These are phyloP conservation scores for Dendrobium huoshanense DNA, from an alignment of 106 monocot species.

Conservation along the genomic window DNA sequence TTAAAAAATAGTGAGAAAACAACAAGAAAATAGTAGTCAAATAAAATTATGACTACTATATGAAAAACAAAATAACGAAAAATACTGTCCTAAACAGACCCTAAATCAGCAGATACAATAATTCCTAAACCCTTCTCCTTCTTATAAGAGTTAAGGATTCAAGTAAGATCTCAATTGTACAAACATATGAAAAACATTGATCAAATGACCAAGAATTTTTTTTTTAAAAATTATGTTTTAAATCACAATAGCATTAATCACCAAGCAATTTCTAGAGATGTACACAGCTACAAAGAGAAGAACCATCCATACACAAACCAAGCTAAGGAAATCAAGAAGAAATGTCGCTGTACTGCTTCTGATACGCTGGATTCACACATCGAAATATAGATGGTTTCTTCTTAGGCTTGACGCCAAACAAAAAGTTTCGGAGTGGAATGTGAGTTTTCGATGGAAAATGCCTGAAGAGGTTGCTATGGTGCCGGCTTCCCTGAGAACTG, in stretches of 20 bases:
- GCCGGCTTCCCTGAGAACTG: slow-evolving; percentile 12
- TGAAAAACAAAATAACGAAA: too few species aligned
- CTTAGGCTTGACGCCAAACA: slow-evolving; percentile 64
- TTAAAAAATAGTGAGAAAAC: too few species aligned
- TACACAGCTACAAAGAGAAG: slow-evolving; percentile 1
- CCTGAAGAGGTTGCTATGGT: slow-evolving; percentile 20
- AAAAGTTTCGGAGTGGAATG: slow-evolving; percentile 58
- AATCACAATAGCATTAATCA: neutral
- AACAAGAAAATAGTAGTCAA: too few species aligned
- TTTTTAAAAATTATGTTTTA: too few species aligned
- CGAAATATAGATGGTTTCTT: slow-evolving; percentile 73
- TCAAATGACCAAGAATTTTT: too few species aligned
- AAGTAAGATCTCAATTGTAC: too few species aligned
- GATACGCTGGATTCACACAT: slow-evolving; percentile 54
- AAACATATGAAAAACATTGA: too few species aligned
- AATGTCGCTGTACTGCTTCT: slow-evolving; percentile 8
- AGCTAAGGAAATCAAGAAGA: neutral
- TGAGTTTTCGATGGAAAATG: slow-evolving; percentile 27
- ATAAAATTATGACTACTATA: too few species aligned
- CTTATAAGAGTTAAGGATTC: too few species aligned
- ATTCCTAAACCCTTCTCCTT: too few species aligned
- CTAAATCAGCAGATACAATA: too few species aligned
- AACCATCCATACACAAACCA: neutral
- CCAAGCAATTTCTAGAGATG: neutral
- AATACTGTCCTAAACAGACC: too few species aligned